Percentiles rank a stretch among this genome's conserved stretches.
Conservation (phyloP, 2,329 filamentous ascomycete species). For the Elsinoe ampelina region DNA sequence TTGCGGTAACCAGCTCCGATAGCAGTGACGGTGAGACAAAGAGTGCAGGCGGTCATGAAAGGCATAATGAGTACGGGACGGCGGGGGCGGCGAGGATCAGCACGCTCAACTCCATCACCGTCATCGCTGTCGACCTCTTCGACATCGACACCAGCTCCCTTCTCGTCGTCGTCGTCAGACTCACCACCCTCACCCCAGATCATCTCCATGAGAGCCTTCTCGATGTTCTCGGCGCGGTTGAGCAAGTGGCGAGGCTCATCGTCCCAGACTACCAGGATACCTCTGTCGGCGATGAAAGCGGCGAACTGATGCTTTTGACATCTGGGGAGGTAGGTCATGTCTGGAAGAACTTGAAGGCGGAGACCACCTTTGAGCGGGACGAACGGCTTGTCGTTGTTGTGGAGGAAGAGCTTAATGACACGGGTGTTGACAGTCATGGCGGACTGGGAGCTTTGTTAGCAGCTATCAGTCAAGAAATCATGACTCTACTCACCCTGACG, state of each 20-base stretch:
- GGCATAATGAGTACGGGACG: constrained; percentile 48
- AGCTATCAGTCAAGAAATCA: not conserved
- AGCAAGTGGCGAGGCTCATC: constrained; percentile 51
- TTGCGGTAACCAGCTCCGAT: constrained; percentile 49
- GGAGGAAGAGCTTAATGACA: constrained; percentile 53
- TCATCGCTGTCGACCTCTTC: constrained; percentile 23
- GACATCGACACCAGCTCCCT: constrained; percentile 24
- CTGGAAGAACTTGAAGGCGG: constrained; percentile 53
- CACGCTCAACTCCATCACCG: constrained; percentile 31
- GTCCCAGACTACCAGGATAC: constrained; percentile 54
- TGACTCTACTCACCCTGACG: constrained; percentile 39
- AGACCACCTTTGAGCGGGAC: constrained; percentile 51
- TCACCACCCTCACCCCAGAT: constrained; percentile 45
- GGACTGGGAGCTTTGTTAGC: constrained; percentile 35
- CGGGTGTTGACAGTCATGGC: constrained; percentile 60
- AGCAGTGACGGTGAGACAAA: constrained; percentile 44
- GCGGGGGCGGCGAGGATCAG: constrained; percentile 33
- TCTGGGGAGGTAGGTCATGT: constrained; percentile 46
- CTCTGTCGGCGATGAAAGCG: constrained; percentile 53
- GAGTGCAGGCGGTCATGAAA: constrained; percentile 43
- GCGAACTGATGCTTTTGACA: constrained; percentile 58
- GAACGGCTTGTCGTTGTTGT: constrained; percentile 41
- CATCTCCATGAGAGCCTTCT: constrained; percentile 47
- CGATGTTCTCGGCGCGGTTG: constrained; percentile 43
- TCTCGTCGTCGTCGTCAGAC: constrained; percentile 33